Percentiles rank a stretch among this genome's conserved stretches.
phyloP scores from a whole-genome alignment of 2,329 filamentous ascomycete species.

The Lasiodiplodia gonubiensis region DNA sequence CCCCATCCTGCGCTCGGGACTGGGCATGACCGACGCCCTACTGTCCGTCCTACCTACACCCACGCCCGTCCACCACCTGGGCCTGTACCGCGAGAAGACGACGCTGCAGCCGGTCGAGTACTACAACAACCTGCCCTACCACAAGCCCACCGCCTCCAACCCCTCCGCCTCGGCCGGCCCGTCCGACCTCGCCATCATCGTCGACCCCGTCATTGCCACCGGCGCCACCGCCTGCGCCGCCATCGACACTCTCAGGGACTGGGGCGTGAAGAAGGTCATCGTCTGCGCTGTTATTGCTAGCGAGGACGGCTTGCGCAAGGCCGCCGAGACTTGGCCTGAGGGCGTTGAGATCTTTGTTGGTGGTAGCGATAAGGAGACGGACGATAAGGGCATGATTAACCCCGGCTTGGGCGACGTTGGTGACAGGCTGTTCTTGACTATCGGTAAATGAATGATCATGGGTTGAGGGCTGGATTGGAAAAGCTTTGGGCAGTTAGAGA shows the following conservation, averaged over 20 bases:
- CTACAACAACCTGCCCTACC: constrained; percentile 94
- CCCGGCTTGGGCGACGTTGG: constrained; percentile 90
- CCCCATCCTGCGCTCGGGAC: constrained; percentile 88
- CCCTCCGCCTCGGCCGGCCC: constrained; percentile 49
- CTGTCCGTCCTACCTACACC: constrained; percentile 80
- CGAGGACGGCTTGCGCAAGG: constrained; percentile 69
- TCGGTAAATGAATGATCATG: constrained; percentile 70
- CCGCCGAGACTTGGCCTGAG: constrained; percentile 78
- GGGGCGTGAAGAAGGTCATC: constrained; percentile 84
- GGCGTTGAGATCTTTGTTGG: constrained; percentile 82
- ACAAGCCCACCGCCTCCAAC: constrained; percentile 55
- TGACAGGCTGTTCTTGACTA: constrained; percentile 85
- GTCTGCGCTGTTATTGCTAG: constrained; percentile 79
- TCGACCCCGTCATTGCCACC: constrained; percentile 93
- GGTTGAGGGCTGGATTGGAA: not conserved
- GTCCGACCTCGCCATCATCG: constrained; percentile 75
- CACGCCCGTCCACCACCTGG: constrained; percentile 89
- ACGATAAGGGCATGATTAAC: constrained; percentile 84
- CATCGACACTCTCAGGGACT: constrained; percentile 86
- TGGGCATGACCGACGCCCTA: constrained; percentile 88
- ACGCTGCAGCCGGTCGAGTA: constrained; percentile 92
- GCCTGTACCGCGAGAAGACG: constrained; percentile 88
- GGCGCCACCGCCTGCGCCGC: constrained; percentile 88
- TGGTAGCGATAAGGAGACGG: constrained; percentile 75
- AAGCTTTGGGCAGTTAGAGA: constrained; percentile 4